Base-by-base conservation (phyloP, 768 basidiomycete genomes). In the Xerocomus potaroensis region DNA sequence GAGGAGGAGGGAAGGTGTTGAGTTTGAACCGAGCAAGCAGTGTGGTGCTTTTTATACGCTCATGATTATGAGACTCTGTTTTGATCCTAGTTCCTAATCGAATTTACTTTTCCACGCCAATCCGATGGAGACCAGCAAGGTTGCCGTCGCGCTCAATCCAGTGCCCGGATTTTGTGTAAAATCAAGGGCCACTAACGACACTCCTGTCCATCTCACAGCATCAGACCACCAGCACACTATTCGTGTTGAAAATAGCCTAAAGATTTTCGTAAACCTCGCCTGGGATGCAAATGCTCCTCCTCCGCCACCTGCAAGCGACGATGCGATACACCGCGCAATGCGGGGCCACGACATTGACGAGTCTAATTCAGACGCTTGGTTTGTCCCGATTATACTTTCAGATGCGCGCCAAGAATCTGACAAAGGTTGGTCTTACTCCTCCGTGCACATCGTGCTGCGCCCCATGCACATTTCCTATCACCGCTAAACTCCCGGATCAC, bases 201-300 rank as follows among this genome's bases (percentile, higher is more conserved):
- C 69, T 1, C 49, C 71, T 3, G 43, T 56, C 14, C 57, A 43
- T n/a, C 30, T 47, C 18, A 49, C 56, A 24, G 42, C 54, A 34
- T 33, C 49, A 8, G 50, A 37, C 32, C 24, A 50, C 15, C 47
- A 46, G 19, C 43, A n/a, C 4, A 36, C 37, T 9, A 8, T 45
- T 5, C 51, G 33, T 8, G 66, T 84, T 16, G 69, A 75, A 10
- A 63, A 70, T 29, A 76, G 74, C 21, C 62, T 67, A 49, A 89
- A 91, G 64, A 63, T 88, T 27, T 91, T 91, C 61, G 66, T 88
- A 24, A 91, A 91, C 56, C 68, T 91, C 12, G 78, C 81, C 15
- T 90, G 80, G 77, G 85, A 86, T 47, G 16, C 66, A 9, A 75
- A 80, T 49, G 77, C 89, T 0, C 87, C 87, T 4, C 73, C 81